phyloP scores from a whole-genome alignment of 2,329 filamentous ascomycete species.

The Monosporascus sp. region DNA sequence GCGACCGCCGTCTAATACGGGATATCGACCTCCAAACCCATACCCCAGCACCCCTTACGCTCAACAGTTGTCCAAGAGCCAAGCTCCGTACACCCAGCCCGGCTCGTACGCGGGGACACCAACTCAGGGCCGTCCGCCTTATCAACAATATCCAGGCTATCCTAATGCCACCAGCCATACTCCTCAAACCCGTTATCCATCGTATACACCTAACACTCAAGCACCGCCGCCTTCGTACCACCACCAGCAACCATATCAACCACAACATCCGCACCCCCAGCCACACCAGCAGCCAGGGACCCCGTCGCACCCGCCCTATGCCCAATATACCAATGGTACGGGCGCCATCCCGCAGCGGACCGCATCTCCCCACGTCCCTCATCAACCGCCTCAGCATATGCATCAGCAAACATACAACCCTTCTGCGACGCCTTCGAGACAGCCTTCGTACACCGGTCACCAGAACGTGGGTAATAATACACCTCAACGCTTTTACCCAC shows the following conservation, averaged over 20 bases:
- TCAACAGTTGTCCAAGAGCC: slow-evolving; percentile 47
- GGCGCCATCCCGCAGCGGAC: slow-evolving; percentile 20
- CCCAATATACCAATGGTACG: slow-evolving; percentile 25
- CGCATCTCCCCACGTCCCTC: slow-evolving; percentile 26
- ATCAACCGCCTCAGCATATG: slow-evolving; percentile 24
- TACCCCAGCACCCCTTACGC: slow-evolving; percentile 38
- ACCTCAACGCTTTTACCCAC: slow-evolving; percentile 21
- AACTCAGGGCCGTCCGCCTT: slow-evolving; percentile 38
- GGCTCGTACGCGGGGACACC: slow-evolving; percentile 40
- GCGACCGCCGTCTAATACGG: slow-evolving; percentile 34
- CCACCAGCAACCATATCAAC: slow-evolving; percentile 20
- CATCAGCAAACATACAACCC: slow-evolving; percentile 23
- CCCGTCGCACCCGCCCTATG: slow-evolving; percentile 23
- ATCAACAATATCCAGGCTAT: slow-evolving; percentile 34
- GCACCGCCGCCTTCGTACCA: slow-evolving; percentile 15
- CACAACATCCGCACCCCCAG: slow-evolving; percentile 16
- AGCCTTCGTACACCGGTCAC: slow-evolving; percentile 22
- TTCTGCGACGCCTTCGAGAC: slow-evolving; percentile 20
- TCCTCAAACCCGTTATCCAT: slow-evolving; percentile 28
- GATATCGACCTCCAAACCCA: slow-evolving; percentile 46
- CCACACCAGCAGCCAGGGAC: slow-evolving; percentile 15
- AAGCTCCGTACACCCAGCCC: slow-evolving; percentile 48
- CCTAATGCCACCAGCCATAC: slow-evolving; percentile 37
- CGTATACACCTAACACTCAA: slow-evolving; percentile 21
- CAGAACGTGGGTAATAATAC: slow-evolving; percentile 20